Evolutionary conservation across 768 basidiomycete genomes (phyloP), one percentile per base, ranked within the genome.

Genomic region (Atractiella rhizophila): DNA sequence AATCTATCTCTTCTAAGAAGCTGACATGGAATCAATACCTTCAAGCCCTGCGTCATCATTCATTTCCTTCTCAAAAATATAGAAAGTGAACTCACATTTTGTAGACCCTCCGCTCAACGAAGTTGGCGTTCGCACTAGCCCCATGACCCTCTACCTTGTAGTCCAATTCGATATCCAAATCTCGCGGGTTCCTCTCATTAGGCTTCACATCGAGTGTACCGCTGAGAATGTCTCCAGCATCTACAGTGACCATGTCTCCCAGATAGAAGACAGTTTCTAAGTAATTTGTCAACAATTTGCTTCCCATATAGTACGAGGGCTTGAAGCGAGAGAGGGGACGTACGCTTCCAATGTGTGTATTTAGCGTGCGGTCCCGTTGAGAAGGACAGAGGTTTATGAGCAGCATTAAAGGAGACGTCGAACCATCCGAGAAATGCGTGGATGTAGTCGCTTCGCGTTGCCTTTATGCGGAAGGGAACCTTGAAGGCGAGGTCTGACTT

Each of bases 351-450:
- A 51, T 61, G 61, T 4, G 61, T 63, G 57, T 62, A 61, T 55
- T 82, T 77, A 41, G 86, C 80, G 53, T 96, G 91, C 12, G 91
- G 91, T 11, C 91, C 91, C 11, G 91, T 98, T 34, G 83, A 88
- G 62, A 98, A 98, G 54, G 73, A 71, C 47, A 86, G 74, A 56
- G 78, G 80, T 61, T 83, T 91, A 66, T 96, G 91, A 42, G 82
- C 83, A 58, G 77, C 83, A 43, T 79, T 76, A 64, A 98, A 98
- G 30, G 73, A 68, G 55, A 88, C 76, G 59, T 98, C 91, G 62
- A 98, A 98, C 91, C 91, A 98, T 26, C 83, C 85, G 37, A 98
- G 72, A 73, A 94, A 91, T 19, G 91, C 91, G 56, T 98, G 91
- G 21, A 83, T 67, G 57, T 86, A 94, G 56, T 98, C 91, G 54